These are phyloP conservation scores for Metschnikowia matae DNA, from an alignment of 805 yeast genomes.

Conservation along the genomic window DNA sequence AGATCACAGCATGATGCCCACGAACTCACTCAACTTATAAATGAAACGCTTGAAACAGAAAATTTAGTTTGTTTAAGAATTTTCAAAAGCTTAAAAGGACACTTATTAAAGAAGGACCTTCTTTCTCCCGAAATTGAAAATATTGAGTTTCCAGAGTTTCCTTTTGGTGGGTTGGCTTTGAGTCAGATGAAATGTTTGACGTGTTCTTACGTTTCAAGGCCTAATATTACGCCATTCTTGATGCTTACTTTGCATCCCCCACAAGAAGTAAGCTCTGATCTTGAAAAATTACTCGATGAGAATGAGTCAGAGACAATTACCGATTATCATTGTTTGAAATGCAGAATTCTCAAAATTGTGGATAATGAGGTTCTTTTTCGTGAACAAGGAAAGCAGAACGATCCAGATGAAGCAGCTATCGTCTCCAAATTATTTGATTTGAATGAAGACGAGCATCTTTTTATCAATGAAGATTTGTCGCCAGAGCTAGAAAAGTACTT, in stretches of 20 bases:
- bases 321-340: slow-evolving; percentile 74
- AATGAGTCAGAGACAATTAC: slow-evolving; percentile 66
- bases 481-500: slow-evolving; percentile 46
- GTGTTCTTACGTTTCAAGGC: slow-evolving; percentile 61
- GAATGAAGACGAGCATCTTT: slow-evolving; percentile 32
- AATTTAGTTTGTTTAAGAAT: slow-evolving; percentile 39
- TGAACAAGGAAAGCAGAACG: slow-evolving; percentile 16
- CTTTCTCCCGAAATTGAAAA: slow-evolving; percentile 7
- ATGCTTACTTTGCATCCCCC: slow-evolving; percentile 79
- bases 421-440: slow-evolving; percentile 34
- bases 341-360: slow-evolving; percentile 44
- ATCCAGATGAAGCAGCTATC: slow-evolving; percentile 25
- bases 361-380: slow-evolving; percentile 26
- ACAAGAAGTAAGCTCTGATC: slow-evolving; percentile 39
- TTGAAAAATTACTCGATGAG: slow-evolving; percentile 52
- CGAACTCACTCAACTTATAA: slow-evolving; percentile 75
- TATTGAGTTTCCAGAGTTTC: slow-evolving; percentile 54
- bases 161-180: slow-evolving; percentile 64
- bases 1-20: slow-evolving; percentile 93
- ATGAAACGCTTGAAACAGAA: slow-evolving; percentile 76
- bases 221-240: slow-evolving; percentile 55
- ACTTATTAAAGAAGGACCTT: not conserved
- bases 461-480: slow-evolving; percentile 65
- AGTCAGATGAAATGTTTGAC: slow-evolving; percentile 66
- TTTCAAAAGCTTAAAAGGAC: slow-evolving; percentile 18